Evolutionary conservation across 805 yeast species (phyloP).

Genomic region (Ogataea kodamae): DNA sequence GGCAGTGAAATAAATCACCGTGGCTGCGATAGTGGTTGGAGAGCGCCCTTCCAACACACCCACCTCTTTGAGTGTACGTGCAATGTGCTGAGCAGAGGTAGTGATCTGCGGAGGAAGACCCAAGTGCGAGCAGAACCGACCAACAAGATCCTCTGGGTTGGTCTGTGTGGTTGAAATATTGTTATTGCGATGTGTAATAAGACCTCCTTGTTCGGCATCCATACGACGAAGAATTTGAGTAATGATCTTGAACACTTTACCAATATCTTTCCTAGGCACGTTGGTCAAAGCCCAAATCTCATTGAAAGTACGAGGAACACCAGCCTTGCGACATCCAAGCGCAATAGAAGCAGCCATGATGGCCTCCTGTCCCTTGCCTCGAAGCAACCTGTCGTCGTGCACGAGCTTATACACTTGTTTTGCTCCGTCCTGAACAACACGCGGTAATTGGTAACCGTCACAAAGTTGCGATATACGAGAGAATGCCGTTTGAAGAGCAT

Average conservation of each 20-base stretch:
- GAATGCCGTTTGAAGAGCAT: conserved; percentile 83
- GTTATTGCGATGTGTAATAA: conserved; percentile 44
- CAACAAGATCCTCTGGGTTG: conserved; percentile 88
- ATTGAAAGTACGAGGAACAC: conserved; percentile 90
- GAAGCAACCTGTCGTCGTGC: conserved; percentile 77
- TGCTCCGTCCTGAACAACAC: conserved; percentile 95
- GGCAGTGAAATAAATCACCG: conserved; percentile 92
- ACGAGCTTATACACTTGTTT: conserved; percentile 93
- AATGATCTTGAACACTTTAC: conserved; percentile 83
- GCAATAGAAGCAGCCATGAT: conserved; percentile 96
- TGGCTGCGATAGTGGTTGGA: conserved; percentile 96
- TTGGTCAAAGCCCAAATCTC: conserved; percentile 94
- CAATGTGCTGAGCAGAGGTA: conserved; percentile 90
- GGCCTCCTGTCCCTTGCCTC: conserved; percentile 89
- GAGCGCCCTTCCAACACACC: conserved; percentile 96
- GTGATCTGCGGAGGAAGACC: conserved; percentile 83
- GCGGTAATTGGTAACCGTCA: conserved; percentile 92
- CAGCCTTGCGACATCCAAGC: conserved; percentile 91
- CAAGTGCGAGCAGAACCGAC: conserved; percentile 93
- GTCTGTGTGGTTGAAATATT: conserved; percentile 74
- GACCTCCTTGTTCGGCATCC: conserved; percentile 44
- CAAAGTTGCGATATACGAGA: conserved; percentile 92
- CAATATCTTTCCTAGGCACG: conserved; percentile 92
- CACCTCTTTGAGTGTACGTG: conserved; percentile 81
- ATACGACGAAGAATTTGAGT: conserved; percentile 53